Conservation (phyloP, 208 protist species). For the Leptomonas pyrrhocoris region DNA sequence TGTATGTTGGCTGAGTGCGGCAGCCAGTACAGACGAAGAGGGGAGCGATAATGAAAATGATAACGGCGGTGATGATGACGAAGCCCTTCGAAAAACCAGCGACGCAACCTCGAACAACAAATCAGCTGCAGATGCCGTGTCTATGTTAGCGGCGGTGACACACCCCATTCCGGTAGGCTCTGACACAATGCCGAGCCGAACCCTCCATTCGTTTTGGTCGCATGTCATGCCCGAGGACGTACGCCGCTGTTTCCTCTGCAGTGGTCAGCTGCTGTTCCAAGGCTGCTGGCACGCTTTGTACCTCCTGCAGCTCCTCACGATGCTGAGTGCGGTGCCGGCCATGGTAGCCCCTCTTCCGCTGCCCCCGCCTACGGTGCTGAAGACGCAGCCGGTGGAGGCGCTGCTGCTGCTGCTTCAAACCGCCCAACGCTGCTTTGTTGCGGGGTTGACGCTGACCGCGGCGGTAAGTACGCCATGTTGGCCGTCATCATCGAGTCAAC, state of each 20-base stretch:
- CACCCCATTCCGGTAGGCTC: slow-evolving; percentile 13
- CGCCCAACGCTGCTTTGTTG: slow-evolving; percentile 25
- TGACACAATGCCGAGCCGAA: slow-evolving; percentile 14
- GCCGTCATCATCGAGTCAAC: not conserved
- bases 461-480: slow-evolving; percentile 4
- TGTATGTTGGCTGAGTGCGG: not conserved
- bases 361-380: slow-evolving; percentile 24
- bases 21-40: not conserved
- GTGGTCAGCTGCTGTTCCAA: slow-evolving; percentile 46
- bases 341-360: slow-evolving; percentile 35
- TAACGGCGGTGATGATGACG: not conserved
- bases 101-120: not conserved
- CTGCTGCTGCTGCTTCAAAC: slow-evolving; percentile 29
- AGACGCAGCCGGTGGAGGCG: slow-evolving; percentile 25
- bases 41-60: not conserved
- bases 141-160: not conserved
- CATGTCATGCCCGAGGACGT: slow-evolving; percentile 22
- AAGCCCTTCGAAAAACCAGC: too few species aligned
- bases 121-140: not conserved
- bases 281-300: slow-evolving; percentile 44
- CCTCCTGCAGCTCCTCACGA: slow-evolving; percentile 48
- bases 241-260: slow-evolving; percentile 52
- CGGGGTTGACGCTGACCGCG: slow-evolving; percentile 10
- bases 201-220: slow-evolving; percentile 25
- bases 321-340: slow-evolving; percentile 38